Percentiles rank a stretch among this genome's conserved stretches.
These are phyloP conservation scores for Funneliformis geosporum DNA, from an alignment of 192 early-diverging fungal species.

Conservation along the genomic window DNA sequence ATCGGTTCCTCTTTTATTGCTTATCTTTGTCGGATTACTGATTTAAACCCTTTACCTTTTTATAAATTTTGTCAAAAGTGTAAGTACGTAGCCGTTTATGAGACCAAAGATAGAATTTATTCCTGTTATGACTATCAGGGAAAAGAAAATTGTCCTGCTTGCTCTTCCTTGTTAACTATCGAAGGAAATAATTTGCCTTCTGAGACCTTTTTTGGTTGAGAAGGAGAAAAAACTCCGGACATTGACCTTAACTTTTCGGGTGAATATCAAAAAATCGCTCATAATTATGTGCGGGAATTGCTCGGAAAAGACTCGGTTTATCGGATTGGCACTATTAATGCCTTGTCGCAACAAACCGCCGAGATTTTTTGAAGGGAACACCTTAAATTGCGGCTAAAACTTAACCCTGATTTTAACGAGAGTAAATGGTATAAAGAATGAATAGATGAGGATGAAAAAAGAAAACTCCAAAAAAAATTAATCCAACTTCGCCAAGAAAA, in stretches of 20 bases:
- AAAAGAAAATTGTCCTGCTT: not conserved
- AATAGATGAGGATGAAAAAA: too few relatives aligned
- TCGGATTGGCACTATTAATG: constrained; percentile 15
- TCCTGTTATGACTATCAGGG: constrained; percentile 8
- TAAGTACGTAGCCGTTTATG: not conserved
- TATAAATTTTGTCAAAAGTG: constrained; percentile 1
- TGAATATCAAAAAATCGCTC: constrained; percentile 5
- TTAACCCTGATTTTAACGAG: constrained; percentile 4
- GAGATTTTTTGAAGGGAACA: constrained; percentile 10
- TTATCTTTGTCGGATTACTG: not conserved
- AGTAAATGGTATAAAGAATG: too few relatives aligned
- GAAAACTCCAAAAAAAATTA: too few relatives aligned
- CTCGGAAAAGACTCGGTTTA: not conserved
- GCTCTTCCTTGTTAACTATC: not conserved
- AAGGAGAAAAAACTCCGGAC: constrained; percentile 12
- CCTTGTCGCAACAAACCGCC: not conserved
- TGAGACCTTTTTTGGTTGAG: constrained; percentile 15
- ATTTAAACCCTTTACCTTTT: not conserved
- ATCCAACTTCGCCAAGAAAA: too few relatives aligned
- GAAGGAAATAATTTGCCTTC: constrained; percentile 13
- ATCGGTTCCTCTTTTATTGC: constrained; percentile 12
- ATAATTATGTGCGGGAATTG: not conserved
- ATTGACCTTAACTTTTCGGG: constrained; percentile 19
- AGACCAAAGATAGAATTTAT: not conserved
- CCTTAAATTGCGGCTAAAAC: not conserved